Evolutionary conservation across 257 asterid species (phyloP).

Genomic region (Avicennia marina): DNA sequence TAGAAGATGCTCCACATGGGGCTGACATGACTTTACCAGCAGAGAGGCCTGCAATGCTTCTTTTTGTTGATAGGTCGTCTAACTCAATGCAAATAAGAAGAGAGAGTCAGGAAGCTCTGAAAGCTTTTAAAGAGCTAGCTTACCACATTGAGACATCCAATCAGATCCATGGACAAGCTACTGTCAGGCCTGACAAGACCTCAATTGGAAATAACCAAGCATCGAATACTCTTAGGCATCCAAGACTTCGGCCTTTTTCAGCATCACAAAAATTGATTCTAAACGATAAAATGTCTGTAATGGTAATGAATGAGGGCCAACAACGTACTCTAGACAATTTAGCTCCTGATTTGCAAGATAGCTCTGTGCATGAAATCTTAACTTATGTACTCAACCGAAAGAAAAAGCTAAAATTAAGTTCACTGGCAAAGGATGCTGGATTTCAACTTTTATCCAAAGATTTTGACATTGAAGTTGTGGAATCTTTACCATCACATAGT

Average conservation of each 20-base stretch:
- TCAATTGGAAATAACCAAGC: slow-evolving; percentile 28
- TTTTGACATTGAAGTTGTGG: slow-evolving; percentile 51
- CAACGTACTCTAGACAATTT: slow-evolving; percentile 59
- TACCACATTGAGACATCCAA: slow-evolving; percentile 37
- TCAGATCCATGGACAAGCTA: slow-evolving; percentile 33
- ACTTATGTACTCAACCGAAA: slow-evolving; percentile 56
- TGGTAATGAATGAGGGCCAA: slow-evolving; percentile 57
- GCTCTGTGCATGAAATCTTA: slow-evolving; percentile 74
- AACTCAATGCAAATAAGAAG: slow-evolving; percentile 43
- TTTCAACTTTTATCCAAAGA: slow-evolving; percentile 88
- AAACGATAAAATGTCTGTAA: slow-evolving; percentile 67
- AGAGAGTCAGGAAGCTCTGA: slow-evolving; percentile 67
- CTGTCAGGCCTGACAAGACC: slow-evolving; percentile 24
- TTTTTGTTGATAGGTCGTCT: slow-evolving; percentile 88
- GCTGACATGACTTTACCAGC: slow-evolving; percentile 56
- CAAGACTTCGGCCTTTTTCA: slow-evolving; percentile 36
- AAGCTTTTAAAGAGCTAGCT: slow-evolving; percentile 69
- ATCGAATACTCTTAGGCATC: slow-evolving; percentile 42
- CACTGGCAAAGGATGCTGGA: slow-evolving; percentile 83
- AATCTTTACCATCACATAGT: slow-evolving; percentile 34
- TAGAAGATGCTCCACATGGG: slow-evolving; percentile 54
- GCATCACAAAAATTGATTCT: slow-evolving; percentile 37
- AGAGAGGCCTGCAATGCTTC: slow-evolving; percentile 69
- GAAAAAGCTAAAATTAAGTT: slow-evolving; percentile 67
- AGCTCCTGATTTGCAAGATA: slow-evolving; percentile 60